Evolutionary conservation across 1,284 basidiomycete species (phyloP).

Genomic region (Ceratobasidium sp.): DNA sequence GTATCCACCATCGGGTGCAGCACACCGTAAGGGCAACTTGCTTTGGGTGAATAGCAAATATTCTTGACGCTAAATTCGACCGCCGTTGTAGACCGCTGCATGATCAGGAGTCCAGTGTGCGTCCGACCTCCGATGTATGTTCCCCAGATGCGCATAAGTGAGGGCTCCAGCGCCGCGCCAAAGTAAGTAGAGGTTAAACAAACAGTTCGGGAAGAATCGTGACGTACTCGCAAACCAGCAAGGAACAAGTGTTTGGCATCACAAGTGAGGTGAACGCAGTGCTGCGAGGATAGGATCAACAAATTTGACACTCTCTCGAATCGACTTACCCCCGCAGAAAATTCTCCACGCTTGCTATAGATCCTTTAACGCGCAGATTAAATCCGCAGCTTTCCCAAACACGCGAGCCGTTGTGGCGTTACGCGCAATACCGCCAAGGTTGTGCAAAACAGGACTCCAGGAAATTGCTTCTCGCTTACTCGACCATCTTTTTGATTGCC

Average conservation of each 20-base stretch:
- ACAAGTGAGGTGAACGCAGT: conserved; percentile 1
- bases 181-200: conserved; percentile 2
- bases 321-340: neutral
- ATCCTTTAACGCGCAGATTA: neutral
- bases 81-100: neutral
- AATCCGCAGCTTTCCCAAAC: neutral
- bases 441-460: neutral
- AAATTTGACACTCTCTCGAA: neutral
- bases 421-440: neutral
- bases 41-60: neutral
- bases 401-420: neutral
- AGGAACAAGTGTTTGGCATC: neutral
- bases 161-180: neutral
- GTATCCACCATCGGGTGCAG: neutral
- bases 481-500: neutral
- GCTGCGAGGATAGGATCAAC: neutral
- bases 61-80: neutral
- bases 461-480: neutral
- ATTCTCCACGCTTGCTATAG: neutral
- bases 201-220: conserved; percentile 2
- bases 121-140: neutral
- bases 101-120: conserved; percentile 8
- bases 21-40: neutral
- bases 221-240: conserved; percentile 3
- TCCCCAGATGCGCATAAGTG: neutral